phyloP scores from a whole-genome alignment of 768 basidiomycete species.

The Kwoniella botswanensis region DNA sequence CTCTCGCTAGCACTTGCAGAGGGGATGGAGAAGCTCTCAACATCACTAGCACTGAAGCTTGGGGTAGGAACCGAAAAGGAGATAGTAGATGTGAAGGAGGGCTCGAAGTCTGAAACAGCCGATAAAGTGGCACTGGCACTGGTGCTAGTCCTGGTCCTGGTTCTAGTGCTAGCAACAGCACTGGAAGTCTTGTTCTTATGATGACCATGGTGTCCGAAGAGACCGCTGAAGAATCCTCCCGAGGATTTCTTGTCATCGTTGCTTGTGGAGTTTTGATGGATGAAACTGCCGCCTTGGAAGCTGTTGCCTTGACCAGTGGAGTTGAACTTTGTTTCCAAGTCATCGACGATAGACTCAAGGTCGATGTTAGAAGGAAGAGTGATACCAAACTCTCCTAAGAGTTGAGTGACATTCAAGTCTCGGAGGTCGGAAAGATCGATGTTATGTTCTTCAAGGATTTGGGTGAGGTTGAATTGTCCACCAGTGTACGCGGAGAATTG shows the following conservation, averaged over 20 bases:
- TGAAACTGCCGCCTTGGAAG: not conserved
- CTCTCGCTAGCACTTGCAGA: not conserved
- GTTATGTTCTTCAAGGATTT: slow-evolving; percentile 6
- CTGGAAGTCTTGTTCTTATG: not conserved
- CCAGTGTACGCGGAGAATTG: not conserved
- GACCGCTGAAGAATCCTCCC: not conserved
- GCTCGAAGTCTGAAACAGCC: not conserved
- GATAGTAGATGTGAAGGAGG: not conserved
- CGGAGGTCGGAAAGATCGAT: slow-evolving; percentile 6
- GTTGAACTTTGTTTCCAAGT: slow-evolving; percentile 1
- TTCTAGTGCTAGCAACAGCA: not conserved
- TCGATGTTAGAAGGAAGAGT: slow-evolving; percentile 1
- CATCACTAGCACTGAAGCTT: not conserved
- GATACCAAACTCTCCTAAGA: slow-evolving; percentile 6
- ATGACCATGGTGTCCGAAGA: not conserved
- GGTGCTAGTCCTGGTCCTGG: not conserved
- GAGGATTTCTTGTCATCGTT: not conserved
- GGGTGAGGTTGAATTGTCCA: slow-evolving; percentile 2
- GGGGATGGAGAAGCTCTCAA: not conserved
- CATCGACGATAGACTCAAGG: slow-evolving; percentile 2
- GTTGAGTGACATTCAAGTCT: slow-evolving; percentile 1
- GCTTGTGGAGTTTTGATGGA: not conserved
- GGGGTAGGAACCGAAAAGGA: not conserved
- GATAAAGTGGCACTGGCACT: slow-evolving; percentile 1
- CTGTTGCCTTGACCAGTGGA: not conserved